Evolutionary conservation across 2,329 filamentous ascomycete species (phyloP), one percentile per base, ranked within the genome.

Genomic region (Neoscytalidium dimidiatum): DNA sequence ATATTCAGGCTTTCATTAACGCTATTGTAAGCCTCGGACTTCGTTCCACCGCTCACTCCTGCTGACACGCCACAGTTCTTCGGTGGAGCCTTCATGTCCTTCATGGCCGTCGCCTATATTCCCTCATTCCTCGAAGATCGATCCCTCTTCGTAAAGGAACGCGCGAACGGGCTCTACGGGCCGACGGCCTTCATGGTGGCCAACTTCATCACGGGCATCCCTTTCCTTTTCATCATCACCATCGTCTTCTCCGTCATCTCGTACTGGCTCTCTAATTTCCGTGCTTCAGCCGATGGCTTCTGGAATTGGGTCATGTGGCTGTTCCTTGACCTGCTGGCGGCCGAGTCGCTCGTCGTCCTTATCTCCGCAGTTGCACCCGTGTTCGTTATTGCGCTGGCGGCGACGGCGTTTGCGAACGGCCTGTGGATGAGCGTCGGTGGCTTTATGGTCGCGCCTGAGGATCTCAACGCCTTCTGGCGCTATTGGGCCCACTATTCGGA

Each of bases 401-500:
- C 92, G 1, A 90, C 91, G 0, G 92, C 92, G 0, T 96, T 96
- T 72, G 90, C 91, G 23, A 96, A 96, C 76, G 92, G 92, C 0
- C 81, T 96, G 6, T 96, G 92, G 92, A 96, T 96, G 92, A 88
- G 86, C 60, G 91, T 94, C 1, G 87, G 89, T 61, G 92, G 92
- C 0, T 96, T 96, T 79, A 84, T 96, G 75, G 92, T 96, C 1
- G 84, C 87, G 3, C 87, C 89, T 3, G 85, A 81, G 1, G 85
- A 89, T 2, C 83, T 96, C 44, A 96, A 96, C 75, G 86, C 85
- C 2, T 96, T 96, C 70, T 96, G 91, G 88, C 86, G 88, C 75
- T 95, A 96, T 71, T 91, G 91, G 5, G 95, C 95, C 71, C 90
- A 94, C 74, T 96, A 94, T 76, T 94, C 94, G 73, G 91, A 96